Percentiles rank a stretch among this genome's conserved stretches.
These are phyloP conservation scores for Noccaea caerulescens DNA, from an alignment of 345 rosid species.

Conservation along the genomic window DNA sequence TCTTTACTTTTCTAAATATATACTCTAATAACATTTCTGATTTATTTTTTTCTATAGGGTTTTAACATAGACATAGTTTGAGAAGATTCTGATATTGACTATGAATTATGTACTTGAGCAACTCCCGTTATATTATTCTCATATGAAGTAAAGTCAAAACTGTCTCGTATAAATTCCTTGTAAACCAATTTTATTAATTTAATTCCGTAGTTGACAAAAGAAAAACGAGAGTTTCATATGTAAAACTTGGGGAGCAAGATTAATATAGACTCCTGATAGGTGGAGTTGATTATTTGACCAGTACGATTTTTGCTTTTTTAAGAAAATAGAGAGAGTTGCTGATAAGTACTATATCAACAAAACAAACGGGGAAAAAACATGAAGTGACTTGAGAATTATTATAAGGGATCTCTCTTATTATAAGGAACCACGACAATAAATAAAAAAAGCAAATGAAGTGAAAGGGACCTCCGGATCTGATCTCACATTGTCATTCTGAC, in stretches of 20 bases:
- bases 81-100: no score
- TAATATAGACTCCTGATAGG: constrained; percentile 30
- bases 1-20: no score
- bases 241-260: constrained; percentile 42
- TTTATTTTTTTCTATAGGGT: no score
- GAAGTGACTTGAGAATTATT: not conserved
- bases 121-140: constrained; percentile 9
- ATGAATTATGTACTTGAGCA: constrained; percentile 24
- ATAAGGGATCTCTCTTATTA: not conserved
- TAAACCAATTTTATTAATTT: not conserved
- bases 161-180: not conserved
- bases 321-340: not conserved
- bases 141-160: constrained; percentile 29
- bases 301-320: not conserved
- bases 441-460: not conserved
- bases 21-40: no score
- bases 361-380: not conserved
- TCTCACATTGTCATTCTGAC: constrained; percentile 32
- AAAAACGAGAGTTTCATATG: not conserved
- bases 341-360: constrained; percentile 13
- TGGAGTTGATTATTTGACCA: constrained; percentile 28
- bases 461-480: constrained; percentile 30
- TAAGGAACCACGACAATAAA: not conserved
- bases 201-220: constrained; percentile 33
- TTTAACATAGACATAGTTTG: no score